These are phyloP conservation scores for Metschnikowia proteae DNA, from an alignment of 805 yeast genomes.

Conservation along the genomic window DNA sequence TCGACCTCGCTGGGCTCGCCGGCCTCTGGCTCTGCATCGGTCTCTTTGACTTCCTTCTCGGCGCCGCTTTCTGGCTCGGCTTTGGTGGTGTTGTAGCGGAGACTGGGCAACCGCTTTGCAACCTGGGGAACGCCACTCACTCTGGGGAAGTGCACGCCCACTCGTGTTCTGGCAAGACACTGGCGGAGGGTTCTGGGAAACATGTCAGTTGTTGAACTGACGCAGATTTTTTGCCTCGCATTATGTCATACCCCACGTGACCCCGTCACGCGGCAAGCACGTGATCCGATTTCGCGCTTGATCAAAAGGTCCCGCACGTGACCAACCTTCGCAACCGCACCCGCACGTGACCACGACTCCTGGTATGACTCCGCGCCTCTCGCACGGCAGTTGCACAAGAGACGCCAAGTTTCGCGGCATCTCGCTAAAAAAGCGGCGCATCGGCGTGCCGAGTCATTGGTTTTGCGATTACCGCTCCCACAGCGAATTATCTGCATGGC, in stretches of 20 bases:
- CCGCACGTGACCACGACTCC: no score
- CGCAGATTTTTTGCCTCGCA: slow-evolving; percentile 6
- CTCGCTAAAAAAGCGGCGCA: slow-evolving; percentile 3
- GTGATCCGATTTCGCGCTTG: neutral
- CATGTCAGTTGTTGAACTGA: neutral
- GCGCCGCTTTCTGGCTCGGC: slow-evolving; percentile 4
- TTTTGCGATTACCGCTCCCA: neutral
- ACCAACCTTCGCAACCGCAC: no score
- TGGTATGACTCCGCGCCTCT: no score
- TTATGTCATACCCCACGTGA: neutral
- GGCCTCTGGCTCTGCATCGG: neutral
- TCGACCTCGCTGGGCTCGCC: slow-evolving; percentile 25
- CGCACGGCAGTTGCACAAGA: neutral
- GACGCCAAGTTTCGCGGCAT: neutral
- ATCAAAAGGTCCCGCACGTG: neutral
- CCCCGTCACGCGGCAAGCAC: neutral
- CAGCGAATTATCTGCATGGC: neutral
- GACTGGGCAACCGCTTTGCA: neutral
- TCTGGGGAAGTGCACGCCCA: slow-evolving; percentile 1
- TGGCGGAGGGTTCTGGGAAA: slow-evolving; percentile 4
- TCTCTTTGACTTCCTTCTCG: slow-evolving; percentile 4
- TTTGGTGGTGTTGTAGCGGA: slow-evolving; percentile 9
- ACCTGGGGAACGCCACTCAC: neutral
- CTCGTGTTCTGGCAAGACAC: slow-evolving; percentile 1
- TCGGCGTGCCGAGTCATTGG: neutral